A percentile compares a stretch with the other conserved stretches of the same genome.
These are phyloP conservation scores for Mortierella sp. DNA, from an alignment of 371 early-diverging fungal species.

Conservation along the genomic window DNA sequence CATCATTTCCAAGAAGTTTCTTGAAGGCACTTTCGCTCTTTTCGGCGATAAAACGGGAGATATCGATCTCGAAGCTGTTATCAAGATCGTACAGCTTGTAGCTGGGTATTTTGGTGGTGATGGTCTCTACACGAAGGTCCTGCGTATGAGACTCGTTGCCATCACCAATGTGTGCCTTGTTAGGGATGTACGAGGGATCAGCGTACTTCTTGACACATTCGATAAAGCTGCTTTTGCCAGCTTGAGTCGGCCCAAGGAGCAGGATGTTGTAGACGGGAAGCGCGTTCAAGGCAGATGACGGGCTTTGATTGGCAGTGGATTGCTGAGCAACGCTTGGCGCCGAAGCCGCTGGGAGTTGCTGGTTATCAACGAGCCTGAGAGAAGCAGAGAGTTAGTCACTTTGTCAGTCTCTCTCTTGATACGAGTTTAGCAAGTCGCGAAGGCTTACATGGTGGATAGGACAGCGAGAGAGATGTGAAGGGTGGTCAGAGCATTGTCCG, in stretches of 20 bases:
- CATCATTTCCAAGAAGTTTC: background rate
- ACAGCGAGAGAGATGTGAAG: no score
- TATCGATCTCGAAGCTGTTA: background rate
- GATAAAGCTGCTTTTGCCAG: slow-evolving; percentile 19
- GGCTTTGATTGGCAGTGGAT: background rate
- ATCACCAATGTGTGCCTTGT: background rate
- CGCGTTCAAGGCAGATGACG: background rate
- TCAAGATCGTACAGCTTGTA: background rate
- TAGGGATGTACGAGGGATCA: slow-evolving; percentile 2
- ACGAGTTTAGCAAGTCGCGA: no score
- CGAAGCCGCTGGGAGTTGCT: no score
- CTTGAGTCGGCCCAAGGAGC: slow-evolving; percentile 13
- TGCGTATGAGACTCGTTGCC: background rate
- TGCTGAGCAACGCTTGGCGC: no score
- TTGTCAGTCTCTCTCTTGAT: no score
- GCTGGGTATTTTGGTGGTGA: background rate
- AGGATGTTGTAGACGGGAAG: slow-evolving; percentile 13
- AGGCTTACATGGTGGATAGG: no score
- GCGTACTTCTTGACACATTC: slow-evolving; percentile 5
- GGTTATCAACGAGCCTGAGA: no score
- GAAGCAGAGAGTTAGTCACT: no score
- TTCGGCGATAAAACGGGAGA: background rate
- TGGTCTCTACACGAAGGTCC: background rate
- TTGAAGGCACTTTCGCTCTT: background rate
- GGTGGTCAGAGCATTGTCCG: no score